These are phyloP conservation scores for Colletotrichum truncatum DNA, from an alignment of 2,329 filamentous ascomycete genomes.

Conservation along the genomic window DNA sequence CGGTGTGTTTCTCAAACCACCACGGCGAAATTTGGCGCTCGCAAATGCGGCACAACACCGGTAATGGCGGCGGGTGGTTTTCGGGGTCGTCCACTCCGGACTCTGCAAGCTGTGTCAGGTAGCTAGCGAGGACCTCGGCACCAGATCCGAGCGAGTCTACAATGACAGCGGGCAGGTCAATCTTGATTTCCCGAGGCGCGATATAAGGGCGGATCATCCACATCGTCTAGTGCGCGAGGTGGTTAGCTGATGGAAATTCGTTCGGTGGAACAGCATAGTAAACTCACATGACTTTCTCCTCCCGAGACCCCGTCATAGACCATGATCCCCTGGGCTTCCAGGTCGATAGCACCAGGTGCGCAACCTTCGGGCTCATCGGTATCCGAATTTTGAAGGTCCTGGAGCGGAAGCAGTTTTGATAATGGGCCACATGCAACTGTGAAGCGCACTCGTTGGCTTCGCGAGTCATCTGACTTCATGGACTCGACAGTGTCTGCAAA, in stretches of 20 bases:
- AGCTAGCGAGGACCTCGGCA: constrained; percentile 92
- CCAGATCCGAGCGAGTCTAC: constrained; percentile 95
- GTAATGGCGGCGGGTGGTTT: constrained; percentile 81
- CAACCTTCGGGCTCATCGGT: constrained; percentile 44
- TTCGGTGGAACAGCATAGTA: not conserved
- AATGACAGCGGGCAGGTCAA: constrained; percentile 88
- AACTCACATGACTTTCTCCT: constrained; percentile 87
- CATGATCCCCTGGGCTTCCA: constrained; percentile 98
- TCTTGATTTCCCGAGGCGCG: constrained; percentile 89
- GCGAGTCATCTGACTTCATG: constrained; percentile 92
- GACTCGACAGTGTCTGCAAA: constrained; percentile 87
- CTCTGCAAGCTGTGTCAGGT: constrained; percentile 90
- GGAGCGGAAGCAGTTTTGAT: constrained; percentile 68
- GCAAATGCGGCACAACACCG: constrained; percentile 94
- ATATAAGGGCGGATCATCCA: constrained; percentile 98
- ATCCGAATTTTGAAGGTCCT: constrained; percentile 48
- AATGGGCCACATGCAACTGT: constrained; percentile 74
- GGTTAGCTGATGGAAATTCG: not conserved
- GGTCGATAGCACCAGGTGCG: constrained; percentile 70
- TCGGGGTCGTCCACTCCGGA: constrained; percentile 78
- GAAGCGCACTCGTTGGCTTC: constrained; percentile 90
- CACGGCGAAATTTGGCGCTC: constrained; percentile 96
- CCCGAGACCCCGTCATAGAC: constrained; percentile 91
- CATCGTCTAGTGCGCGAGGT: constrained; percentile 76
- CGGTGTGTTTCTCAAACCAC: constrained; percentile 99